A percentile compares a stretch with the other conserved stretches of the same genome.
Conservation (phyloP, 2,329 filamentous ascomycete species). For the Arthroderma sp. region DNA sequence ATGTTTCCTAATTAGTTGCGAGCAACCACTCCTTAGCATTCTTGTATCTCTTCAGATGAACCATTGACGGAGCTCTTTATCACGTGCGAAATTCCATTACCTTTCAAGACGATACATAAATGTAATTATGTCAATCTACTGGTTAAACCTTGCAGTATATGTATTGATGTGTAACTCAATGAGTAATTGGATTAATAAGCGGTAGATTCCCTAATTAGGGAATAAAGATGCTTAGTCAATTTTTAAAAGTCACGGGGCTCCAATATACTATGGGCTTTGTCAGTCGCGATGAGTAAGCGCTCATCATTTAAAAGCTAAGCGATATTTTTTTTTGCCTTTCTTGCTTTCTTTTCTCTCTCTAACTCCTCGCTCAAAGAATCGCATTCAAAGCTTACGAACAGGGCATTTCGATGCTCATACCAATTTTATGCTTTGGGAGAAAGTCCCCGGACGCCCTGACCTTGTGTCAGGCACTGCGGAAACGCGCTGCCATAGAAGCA, state of each 20-base stretch:
- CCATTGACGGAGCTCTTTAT: too few relatives aligned
- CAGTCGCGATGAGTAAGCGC: slow-evolving; percentile 11
- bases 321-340: slow-evolving; percentile 14
- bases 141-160: too few relatives aligned
- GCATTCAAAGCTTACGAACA: slow-evolving; percentile 98
- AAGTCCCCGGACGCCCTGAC: slow-evolving; percentile 95
- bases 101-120: too few relatives aligned
- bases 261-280: too few relatives aligned
- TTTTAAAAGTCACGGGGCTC: not conserved
- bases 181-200: too few relatives aligned
- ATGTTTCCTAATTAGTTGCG: not conserved
- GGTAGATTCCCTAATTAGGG: too few relatives aligned
- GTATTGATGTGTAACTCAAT: too few relatives aligned
- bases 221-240: not conserved
- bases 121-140: too few relatives aligned
- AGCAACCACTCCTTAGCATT: not conserved
- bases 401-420: slow-evolving; percentile 25
- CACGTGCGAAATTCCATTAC: too few relatives aligned
- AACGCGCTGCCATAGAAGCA: slow-evolving; percentile 99
- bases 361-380: slow-evolving; percentile 98
- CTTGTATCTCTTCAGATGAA: too few relatives aligned
- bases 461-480: slow-evolving; percentile 56
- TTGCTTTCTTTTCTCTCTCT: slow-evolving; percentile 35
- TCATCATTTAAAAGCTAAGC: slow-evolving; percentile 10
- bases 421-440: slow-evolving; percentile 79